phyloP scores from a whole-genome alignment of 768 basidiomycete genomes.

The Tylopilus subfusipes region DNA sequence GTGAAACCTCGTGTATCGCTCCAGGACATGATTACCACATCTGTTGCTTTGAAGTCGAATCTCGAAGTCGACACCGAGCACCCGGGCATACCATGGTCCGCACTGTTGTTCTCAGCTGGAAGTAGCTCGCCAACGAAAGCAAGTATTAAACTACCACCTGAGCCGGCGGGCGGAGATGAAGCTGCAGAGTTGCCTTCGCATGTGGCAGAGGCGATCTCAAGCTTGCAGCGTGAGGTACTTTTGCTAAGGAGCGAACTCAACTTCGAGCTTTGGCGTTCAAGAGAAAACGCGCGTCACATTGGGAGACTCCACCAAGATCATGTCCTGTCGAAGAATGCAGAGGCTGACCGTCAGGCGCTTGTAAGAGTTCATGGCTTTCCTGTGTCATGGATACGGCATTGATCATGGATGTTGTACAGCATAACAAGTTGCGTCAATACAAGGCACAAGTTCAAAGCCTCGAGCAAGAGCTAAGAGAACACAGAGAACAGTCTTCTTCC shows the following conservation, averaged over 20 bases:
- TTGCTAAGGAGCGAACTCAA: conserved; percentile 78
- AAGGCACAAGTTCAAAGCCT: conserved; percentile 63
- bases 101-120: conserved; percentile 38
- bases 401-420: conserved; percentile 41
- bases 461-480: conserved; percentile 66
- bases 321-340: conserved; percentile 68
- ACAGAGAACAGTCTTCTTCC: conserved; percentile 67
- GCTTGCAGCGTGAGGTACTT: conserved; percentile 71
- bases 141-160: conserved; percentile 15
- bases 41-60: conserved; percentile 69
- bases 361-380: conserved; percentile 41
- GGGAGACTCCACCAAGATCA: conserved; percentile 75
- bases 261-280: conserved; percentile 79
- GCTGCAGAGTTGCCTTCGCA: conserved; percentile 38
- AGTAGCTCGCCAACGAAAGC: conserved; percentile 27
- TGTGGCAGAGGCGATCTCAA: conserved; percentile 63
- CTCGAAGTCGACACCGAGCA: conserved; percentile 58
- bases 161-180: conserved; percentile 10
- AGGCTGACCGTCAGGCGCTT: conserved; percentile 77
- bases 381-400: conserved; percentile 1
- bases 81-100: conserved; percentile 50
- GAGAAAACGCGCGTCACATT: conserved; percentile 79
- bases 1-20: conserved; percentile 48
- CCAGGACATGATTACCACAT: conserved; percentile 72
- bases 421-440: conserved; percentile 79